Evolutionary conservation across 225 moss, liverwort and hornwort species (phyloP), one percentile per base, ranked within the genome.

Genomic region (Asterella californica): DNA sequence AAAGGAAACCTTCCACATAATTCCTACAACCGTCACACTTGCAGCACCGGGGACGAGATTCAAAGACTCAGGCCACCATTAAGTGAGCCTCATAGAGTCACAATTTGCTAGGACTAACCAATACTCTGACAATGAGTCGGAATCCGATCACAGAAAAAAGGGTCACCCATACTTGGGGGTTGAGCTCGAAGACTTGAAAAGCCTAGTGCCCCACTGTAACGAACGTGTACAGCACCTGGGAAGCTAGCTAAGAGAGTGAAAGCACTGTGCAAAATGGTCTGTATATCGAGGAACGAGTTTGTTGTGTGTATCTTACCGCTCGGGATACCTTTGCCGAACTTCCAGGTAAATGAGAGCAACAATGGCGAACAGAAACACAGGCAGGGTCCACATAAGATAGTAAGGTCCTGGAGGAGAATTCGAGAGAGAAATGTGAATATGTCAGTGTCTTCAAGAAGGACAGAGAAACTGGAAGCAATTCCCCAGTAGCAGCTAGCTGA

Each of bases 261-360:
- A 15, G 12, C 6, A 32, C 15, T 27, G 33, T 6, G n/a, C 67
- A 0, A 34, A 14, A 17, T 67, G 67, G 34, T 36, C 0, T 2
- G 61, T 2, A 62, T 24, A 62, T n/a, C 27, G 4, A 62, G 27
- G 21, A 62, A 62, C 25, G 61, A 25, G 25, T 62, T 6, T 11
- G 12, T 5, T 6, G 2, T 17, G 33, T 32, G 33, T 67, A 46
- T 36, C 79, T 68, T 70, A 90, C 89, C 81, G 75, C 27, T 82
- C 78, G 10, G 81, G 69, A 77, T 64, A 81, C 42, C 68, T 79
- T 27, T 75, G 63, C 47, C 84, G 80, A 70, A 90, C 33, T 69
- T 90, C 90, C 80, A 90, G 10, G 76, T 88, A 90, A 15, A 90
- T 64, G 72, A 90, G 77, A 64, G 80, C 83, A 38, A 87, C 65